Evolutionary conservation across 2,329 filamentous ascomycete species (phyloP).

Genomic region (Metarhizium sp.): DNA sequence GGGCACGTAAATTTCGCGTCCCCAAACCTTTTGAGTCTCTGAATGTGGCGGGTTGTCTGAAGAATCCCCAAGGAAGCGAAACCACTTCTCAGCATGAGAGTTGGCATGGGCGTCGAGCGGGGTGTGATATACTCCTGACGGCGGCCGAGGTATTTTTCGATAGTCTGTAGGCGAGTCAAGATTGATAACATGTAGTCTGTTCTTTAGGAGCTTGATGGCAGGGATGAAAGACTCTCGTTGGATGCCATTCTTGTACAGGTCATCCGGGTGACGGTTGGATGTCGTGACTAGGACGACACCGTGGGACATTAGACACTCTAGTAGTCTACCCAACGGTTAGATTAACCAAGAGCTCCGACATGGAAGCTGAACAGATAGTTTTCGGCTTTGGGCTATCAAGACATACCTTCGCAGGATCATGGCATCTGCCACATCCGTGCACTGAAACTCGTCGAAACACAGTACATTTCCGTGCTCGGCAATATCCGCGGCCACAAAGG

Average conservation of each 20-base stretch:
- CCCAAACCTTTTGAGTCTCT: conserved; percentile 82
- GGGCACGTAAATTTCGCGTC: conserved; percentile 79
- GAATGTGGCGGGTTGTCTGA: conserved; percentile 64
- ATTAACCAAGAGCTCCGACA: not conserved
- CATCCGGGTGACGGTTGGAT: conserved; percentile 90
- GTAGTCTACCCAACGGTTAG: conserved; percentile 39
- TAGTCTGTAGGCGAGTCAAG: conserved; percentile 94
- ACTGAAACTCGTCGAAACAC: conserved; percentile 98
- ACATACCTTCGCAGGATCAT: conserved; percentile 75
- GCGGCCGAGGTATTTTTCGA: conserved; percentile 87
- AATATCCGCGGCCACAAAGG: conserved; percentile 91
- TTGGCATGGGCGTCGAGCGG: conserved; percentile 70
- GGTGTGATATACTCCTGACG: conserved; percentile 89
- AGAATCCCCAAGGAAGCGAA: conserved; percentile 83
- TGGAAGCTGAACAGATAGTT: not conserved
- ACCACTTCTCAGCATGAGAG: conserved; percentile 88
- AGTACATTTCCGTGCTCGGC: conserved; percentile 76
- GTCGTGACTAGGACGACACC: conserved; percentile 96
- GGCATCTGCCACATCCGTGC: conserved; percentile 94
- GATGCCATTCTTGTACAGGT: conserved; percentile 96
- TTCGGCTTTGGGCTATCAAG: not conserved
- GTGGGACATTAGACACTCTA: conserved; percentile 89
- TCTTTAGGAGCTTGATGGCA: conserved; percentile 86
- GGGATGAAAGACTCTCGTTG: conserved; percentile 93
- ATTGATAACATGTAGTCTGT: conserved; percentile 78